Evolutionary conservation across 192 early-diverging fungal species (phyloP).

Genomic region (Coemansia asiatica): DNA sequence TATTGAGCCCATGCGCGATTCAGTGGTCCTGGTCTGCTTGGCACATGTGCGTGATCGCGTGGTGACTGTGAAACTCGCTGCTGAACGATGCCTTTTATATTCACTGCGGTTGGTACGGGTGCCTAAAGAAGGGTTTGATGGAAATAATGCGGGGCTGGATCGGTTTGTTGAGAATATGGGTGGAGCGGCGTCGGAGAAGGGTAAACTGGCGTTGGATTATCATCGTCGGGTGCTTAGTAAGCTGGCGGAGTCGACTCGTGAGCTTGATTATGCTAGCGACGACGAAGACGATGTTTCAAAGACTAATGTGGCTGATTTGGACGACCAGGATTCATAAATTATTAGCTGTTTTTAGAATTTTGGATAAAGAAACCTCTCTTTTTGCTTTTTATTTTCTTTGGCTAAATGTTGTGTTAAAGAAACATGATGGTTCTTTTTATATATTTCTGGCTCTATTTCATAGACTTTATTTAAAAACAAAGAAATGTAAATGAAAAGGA

Average conservation of each 20-base stretch:
- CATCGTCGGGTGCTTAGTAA: constrained; percentile 59
- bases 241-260: constrained; percentile 46
- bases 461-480: not conserved
- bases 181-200: constrained; percentile 51
- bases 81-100: constrained; percentile 78
- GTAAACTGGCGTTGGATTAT: constrained; percentile 58
- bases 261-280: constrained; percentile 48
- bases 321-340: too few species aligned
- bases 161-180: constrained; percentile 54
- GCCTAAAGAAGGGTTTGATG: constrained; percentile 24
- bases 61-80: constrained; percentile 81
- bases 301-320: not conserved
- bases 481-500: too few species aligned
- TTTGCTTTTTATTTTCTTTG: not conserved
- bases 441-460: not conserved
- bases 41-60: constrained; percentile 73
- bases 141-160: constrained; percentile 23
- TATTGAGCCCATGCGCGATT: constrained; percentile 55
- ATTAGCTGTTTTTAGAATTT: too few species aligned
- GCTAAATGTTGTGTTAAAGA: not conserved
- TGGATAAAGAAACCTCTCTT: not conserved
- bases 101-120: constrained; percentile 61
- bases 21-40: constrained; percentile 69
- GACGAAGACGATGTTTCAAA: constrained; percentile 27
- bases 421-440: not conserved